phyloP scores from a whole-genome alignment of 495 filamentous ascomycete species.

The Penicillium simplicissimum region DNA sequence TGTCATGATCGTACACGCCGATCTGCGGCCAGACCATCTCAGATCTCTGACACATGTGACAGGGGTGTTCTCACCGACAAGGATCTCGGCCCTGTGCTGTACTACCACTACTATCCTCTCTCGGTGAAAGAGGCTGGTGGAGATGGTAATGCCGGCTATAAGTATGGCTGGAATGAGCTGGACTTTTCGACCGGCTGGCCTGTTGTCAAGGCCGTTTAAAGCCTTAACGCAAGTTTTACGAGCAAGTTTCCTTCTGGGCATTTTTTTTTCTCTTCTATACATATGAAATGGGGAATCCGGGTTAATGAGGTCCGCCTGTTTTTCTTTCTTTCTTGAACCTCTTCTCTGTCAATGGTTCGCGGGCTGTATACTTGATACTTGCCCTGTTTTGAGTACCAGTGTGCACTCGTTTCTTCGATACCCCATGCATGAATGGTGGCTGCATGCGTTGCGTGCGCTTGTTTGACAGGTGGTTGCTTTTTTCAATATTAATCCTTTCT shows the following conservation, averaged over 20 bases:
- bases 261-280: constrained; percentile 5
- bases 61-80: constrained; percentile 49
- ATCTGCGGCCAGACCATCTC: not conserved
- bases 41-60: constrained; percentile 5
- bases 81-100: constrained; percentile 56
- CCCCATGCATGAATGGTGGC: constrained; percentile 25
- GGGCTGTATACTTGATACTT: constrained; percentile 18
- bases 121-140: constrained; percentile 57
- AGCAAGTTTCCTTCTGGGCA: not conserved
- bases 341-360: constrained; percentile 29
- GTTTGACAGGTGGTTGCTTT: constrained; percentile 12
- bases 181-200: constrained; percentile 64
- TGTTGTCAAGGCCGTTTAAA: constrained; percentile 24
- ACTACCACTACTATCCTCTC: constrained; percentile 62
- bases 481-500: constrained; percentile 15
- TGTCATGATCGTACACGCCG: not conserved
- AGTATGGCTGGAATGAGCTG: constrained; percentile 66
- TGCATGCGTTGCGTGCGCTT: constrained; percentile 12
- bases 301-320: not conserved
- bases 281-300: not conserved
- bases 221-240: not conserved
- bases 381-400: constrained; percentile 14
- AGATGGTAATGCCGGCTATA: constrained; percentile 53
- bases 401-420: constrained; percentile 30
- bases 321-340: not conserved